Evolutionary conservation across 768 basidiomycete species (phyloP).

Genomic region (Suillus americanus): DNA sequence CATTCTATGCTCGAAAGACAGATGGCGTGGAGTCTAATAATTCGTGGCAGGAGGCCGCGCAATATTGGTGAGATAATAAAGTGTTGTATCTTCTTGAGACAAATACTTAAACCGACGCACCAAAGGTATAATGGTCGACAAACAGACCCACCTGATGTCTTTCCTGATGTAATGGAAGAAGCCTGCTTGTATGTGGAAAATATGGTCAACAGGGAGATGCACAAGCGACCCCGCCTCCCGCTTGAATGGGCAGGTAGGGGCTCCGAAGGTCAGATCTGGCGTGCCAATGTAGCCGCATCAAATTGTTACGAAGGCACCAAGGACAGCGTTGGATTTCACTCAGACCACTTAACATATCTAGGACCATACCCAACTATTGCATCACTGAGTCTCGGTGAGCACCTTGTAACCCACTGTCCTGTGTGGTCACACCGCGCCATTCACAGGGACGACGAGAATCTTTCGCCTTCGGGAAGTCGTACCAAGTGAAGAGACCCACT

Average conservation of each 20-base stretch:
- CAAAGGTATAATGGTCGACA: conserved; percentile 77
- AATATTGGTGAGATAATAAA: conserved; percentile 56
- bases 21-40: conserved; percentile 44
- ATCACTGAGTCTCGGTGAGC: conserved; percentile 73
- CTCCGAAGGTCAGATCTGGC: conserved; percentile 45
- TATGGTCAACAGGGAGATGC: conserved; percentile 70
- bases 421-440: conserved; percentile 1
- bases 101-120: conserved; percentile 7
- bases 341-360: conserved; percentile 78
- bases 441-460: conserved; percentile 59
- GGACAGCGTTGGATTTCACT: conserved; percentile 81
- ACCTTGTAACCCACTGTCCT: neutral
- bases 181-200: conserved; percentile 71
- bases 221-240: conserved; percentile 55
- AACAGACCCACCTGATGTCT: conserved; percentile 54
- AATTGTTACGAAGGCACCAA: conserved; percentile 84
- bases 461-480: conserved; percentile 81
- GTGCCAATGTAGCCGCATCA: conserved; percentile 82
- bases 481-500: conserved; percentile 55
- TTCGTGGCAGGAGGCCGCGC: conserved; percentile 70
- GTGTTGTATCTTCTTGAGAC: neutral
- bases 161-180: conserved; percentile 73
- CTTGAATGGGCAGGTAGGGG: conserved; percentile 62
- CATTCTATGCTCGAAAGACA: conserved; percentile 65
- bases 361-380: conserved; percentile 87